Percentiles rank a stretch among this genome's conserved stretches.
These are phyloP conservation scores for Chlorella variabilis DNA, from an alignment of 163 green algal genomes.

Conservation along the genomic window DNA sequence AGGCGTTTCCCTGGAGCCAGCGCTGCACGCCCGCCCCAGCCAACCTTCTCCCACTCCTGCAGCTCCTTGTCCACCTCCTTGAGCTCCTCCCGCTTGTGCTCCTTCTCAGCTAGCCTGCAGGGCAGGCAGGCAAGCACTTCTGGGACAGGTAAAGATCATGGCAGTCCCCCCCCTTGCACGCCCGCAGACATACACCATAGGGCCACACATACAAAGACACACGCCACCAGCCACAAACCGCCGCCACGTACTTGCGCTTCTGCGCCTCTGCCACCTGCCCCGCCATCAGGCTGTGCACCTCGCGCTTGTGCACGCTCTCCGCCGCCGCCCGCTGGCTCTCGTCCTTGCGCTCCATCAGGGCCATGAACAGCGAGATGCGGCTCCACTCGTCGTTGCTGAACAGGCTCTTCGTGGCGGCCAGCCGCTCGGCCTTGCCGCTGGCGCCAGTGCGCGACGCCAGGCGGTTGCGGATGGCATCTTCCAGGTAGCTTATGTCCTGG, in stretches of 20 bases:
- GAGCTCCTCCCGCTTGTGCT: constrained; percentile 24
- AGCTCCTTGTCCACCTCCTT: constrained; percentile 12
- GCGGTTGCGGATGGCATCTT: constrained; percentile 29
- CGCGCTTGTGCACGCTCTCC: background rate
- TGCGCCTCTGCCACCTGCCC: background rate
- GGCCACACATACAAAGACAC: too few relatives aligned
- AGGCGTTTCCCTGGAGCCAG: too few relatives aligned
- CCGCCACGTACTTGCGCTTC: background rate
- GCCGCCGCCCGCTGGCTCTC: background rate
- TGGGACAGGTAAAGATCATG: too few relatives aligned
- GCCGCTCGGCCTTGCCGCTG: constrained; percentile 19
- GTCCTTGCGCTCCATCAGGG: constrained; percentile 31
- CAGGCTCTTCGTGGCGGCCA: constrained; percentile 17
- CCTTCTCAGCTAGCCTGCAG: constrained; percentile 21
- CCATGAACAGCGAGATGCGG: constrained; percentile 26
- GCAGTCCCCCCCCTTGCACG: too few relatives aligned
- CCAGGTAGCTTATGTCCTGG: constrained; percentile 21
- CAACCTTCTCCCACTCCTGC: constrained; percentile 39
- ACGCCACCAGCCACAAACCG: too few relatives aligned
- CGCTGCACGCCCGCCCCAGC: background rate
- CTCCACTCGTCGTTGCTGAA: constrained; percentile 27
- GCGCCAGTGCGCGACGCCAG: constrained; percentile 8
- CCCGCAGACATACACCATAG: too few relatives aligned
- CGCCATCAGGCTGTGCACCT: background rate
- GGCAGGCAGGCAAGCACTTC: background rate